Base-by-base conservation (phyloP, 257 asterid genomes). In the Solanum etuberosum region DNA sequence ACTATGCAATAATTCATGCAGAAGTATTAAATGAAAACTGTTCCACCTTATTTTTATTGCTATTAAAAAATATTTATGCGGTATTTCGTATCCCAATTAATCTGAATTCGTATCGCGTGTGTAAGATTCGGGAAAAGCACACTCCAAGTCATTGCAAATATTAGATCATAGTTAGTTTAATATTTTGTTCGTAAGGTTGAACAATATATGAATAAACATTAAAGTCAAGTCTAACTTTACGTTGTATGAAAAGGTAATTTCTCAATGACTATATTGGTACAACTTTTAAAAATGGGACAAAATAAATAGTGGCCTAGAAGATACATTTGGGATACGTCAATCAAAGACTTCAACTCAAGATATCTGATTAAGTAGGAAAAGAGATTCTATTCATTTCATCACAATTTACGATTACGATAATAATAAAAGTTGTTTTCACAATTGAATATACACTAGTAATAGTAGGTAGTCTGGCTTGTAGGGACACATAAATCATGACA, bases 361-460 rank as follows among this genome's bases (percentile, higher is more conserved):
- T 25, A 65, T 25, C 5, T 13, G 2, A 27, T 65, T 65, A 65
- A 65, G 2, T 25, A 65, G 10, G 5, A 13, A 6, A 27, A 67
- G 10, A 13, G 2, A 67, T 65, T 8, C 0, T 27, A 6, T 67
- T 15, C 7, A 67, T 5, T 29, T 0, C 5, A 67, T 5, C 37
- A 27, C 0, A 57, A 0, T 9, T 18, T 2, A 57, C 25, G 2
- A 21, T 57, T 5, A 8, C n/a, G 9, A 3, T 16, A 6, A 54
- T 57, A 57, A 57, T 27, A 11, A 27, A 10, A 67, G 34, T 67
- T 27, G 74, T 31, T 16, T 35, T 35, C 11, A 14, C 10, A 37
- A 34, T 73, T 21, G 29, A 37, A 73, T 73, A 73, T 73, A 37
- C 16, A 5, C n/a, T 9, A 34, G 48, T 25, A 72, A 35, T 35